These are phyloP conservation scores for Apophysomyces ossiformis DNA, from an alignment of 371 early-diverging fungal genomes.

Conservation along the genomic window DNA sequence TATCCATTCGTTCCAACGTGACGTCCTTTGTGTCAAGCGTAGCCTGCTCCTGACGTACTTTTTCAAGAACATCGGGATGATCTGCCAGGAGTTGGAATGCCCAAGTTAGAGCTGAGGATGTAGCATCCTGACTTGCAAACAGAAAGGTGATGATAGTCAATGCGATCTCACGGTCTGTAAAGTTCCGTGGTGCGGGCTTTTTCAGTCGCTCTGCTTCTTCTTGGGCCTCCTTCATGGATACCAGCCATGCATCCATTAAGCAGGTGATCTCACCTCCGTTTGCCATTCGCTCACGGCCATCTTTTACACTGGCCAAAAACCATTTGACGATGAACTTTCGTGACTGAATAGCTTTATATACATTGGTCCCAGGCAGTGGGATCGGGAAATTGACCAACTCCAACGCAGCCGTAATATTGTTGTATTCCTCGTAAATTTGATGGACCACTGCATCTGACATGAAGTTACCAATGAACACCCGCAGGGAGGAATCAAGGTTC, in stretches of 20 bases:
- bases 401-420: slow-evolving; percentile 38
- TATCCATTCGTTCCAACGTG: slow-evolving; percentile 76
- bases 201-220: slow-evolving; percentile 14
- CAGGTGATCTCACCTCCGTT: slow-evolving; percentile 21
- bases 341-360: slow-evolving; percentile 36
- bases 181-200: slow-evolving; percentile 25
- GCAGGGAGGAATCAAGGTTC: slow-evolving; percentile 32
- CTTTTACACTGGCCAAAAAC: slow-evolving; percentile 28
- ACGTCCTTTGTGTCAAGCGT: slow-evolving; percentile 86
- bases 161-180: slow-evolving; percentile 30
- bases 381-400: slow-evolving; percentile 43
- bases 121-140: slow-evolving; percentile 35
- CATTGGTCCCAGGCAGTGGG: slow-evolving; percentile 40
- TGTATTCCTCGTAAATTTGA: slow-evolving; percentile 36
- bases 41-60: slow-evolving; percentile 27
- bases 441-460: slow-evolving; percentile 31
- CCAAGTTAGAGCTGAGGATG: slow-evolving; percentile 35
- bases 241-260: slow-evolving; percentile 29
- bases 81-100: slow-evolving; percentile 34
- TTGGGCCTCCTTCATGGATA: slow-evolving; percentile 26
- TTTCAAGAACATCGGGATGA: slow-evolving; percentile 30
- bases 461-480: slow-evolving; percentile 38
- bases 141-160: slow-evolving; percentile 32
- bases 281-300: slow-evolving; percentile 25
- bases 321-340: slow-evolving; percentile 34